Conservation (phyloP, 164 flowering plant species). For the Protea cynaroides region DNA sequence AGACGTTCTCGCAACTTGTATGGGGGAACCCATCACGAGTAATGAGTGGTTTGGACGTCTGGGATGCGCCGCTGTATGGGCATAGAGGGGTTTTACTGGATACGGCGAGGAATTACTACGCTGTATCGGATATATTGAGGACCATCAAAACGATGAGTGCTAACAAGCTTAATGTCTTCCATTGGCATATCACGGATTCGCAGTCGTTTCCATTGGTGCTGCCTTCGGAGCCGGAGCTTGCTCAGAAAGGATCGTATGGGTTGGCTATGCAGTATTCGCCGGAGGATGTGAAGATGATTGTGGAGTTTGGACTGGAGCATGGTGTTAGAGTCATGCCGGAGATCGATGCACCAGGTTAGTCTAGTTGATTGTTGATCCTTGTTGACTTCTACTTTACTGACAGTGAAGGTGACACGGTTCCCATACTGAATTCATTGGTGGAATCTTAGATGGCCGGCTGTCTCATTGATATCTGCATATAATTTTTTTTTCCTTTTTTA, state of each 20-base stretch:
- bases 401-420: too few species aligned
- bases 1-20: slow-evolving; percentile 82
- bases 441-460: too few species aligned
- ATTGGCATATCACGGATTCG: slow-evolving; percentile 94
- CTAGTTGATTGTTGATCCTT: too few species aligned
- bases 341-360: slow-evolving; percentile 77
- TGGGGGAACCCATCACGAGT: slow-evolving; percentile 40
- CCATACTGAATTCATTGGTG: too few species aligned
- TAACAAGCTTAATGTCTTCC: slow-evolving; percentile 85
- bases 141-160: slow-evolving; percentile 62
- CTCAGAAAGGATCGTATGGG: slow-evolving; percentile 65
- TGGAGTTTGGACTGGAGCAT: slow-evolving; percentile 57
- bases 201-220: slow-evolving; percentile 81
- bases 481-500: too few species aligned
- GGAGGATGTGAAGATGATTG: slow-evolving; percentile 53
- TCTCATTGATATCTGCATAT: too few species aligned
- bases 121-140: slow-evolving; percentile 57
- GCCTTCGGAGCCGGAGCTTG: slow-evolving; percentile 74
- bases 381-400: too few species aligned
- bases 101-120: slow-evolving; percentile 69
- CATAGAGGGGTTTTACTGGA: slow-evolving; percentile 78
- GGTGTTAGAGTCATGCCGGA: slow-evolving; percentile 91
- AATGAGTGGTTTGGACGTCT: slow-evolving; percentile 41
- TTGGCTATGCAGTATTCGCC: slow-evolving; percentile 52
- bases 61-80: slow-evolving; percentile 57